Conservation (phyloP, 805 yeast species). For the Saccharomycopsis microspora region DNA sequence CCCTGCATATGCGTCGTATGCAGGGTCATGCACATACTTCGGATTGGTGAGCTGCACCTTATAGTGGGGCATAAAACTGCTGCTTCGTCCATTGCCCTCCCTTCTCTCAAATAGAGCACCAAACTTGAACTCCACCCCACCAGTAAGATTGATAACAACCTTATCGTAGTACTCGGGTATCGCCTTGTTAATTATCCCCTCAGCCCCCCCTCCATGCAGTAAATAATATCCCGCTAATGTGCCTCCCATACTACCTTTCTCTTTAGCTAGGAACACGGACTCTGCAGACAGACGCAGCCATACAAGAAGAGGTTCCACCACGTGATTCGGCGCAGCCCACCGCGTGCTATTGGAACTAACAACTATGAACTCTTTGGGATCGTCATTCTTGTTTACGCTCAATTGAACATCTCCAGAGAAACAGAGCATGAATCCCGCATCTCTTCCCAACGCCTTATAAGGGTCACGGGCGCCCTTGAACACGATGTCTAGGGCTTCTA, state of each 20-base stretch:
- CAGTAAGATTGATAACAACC: slow-evolving; percentile 43
- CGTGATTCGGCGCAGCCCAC: slow-evolving; percentile 69
- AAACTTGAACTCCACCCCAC: slow-evolving; percentile 46
- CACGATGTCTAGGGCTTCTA: slow-evolving; percentile 44
- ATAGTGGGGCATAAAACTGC: slow-evolving; percentile 46
- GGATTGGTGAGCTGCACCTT: slow-evolving; percentile 50
- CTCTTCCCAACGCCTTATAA: slow-evolving; percentile 49
- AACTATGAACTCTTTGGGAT: slow-evolving; percentile 56
- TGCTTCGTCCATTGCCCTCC: slow-evolving; percentile 27
- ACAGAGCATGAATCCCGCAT: slow-evolving; percentile 69
- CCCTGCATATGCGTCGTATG: slow-evolving; percentile 71
- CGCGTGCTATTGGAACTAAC: slow-evolving; percentile 50
- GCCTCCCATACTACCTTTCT: slow-evolving; percentile 3
- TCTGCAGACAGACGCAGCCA: slow-evolving; percentile 45
- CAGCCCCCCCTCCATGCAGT: neutral
- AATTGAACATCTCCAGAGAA: slow-evolving; percentile 56
- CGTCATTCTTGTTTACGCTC: slow-evolving; percentile 51
- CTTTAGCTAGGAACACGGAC: slow-evolving; percentile 34
- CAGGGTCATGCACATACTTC: slow-evolving; percentile 24
- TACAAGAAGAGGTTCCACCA: slow-evolving; percentile 38
- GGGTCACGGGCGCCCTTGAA: slow-evolving; percentile 76
- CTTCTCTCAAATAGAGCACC: slow-evolving; percentile 48
- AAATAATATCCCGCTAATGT: slow-evolving; percentile 20
- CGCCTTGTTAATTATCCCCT: slow-evolving; percentile 2
- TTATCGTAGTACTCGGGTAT: slow-evolving; percentile 31